These are phyloP conservation scores for Globisporangium parvum DNA, from an alignment of 352 stramenopile genomes.

Conservation along the genomic window DNA sequence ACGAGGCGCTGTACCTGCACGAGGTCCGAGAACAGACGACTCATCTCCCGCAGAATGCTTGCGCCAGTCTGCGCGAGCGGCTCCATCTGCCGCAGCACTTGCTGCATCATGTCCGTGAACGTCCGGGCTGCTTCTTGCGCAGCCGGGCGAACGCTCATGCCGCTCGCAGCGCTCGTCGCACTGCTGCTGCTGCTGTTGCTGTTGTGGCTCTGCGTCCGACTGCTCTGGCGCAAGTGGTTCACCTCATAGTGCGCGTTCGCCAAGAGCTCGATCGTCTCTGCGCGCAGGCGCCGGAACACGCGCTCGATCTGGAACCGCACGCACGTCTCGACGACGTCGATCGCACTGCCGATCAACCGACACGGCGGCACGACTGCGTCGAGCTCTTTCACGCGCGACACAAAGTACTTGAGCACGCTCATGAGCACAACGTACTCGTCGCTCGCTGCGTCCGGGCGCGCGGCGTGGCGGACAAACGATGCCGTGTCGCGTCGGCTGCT, in stretches of 20 bases:
- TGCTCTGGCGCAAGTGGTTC: constrained; percentile 24
- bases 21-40: constrained; percentile 65
- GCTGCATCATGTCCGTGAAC: constrained; percentile 74
- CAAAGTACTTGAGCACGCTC: constrained; percentile 75
- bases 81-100: constrained; percentile 73
- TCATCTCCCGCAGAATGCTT: constrained; percentile 64
- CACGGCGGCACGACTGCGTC: constrained; percentile 55
- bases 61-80: constrained; percentile 64
- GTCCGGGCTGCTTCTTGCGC: constrained; percentile 45
- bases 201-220: constrained; percentile 21
- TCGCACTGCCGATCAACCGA: constrained; percentile 32
- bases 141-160: constrained; percentile 44
- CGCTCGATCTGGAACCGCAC: constrained; percentile 77
- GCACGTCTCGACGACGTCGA: constrained; percentile 53
- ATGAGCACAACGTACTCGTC: constrained; percentile 80
- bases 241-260: constrained; percentile 44
- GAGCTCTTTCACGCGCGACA: constrained; percentile 52
- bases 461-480: constrained; percentile 17
- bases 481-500: constrained; percentile 13
- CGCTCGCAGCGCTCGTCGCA: constrained; percentile 4
- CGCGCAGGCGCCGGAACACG: constrained; percentile 55
- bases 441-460: constrained; percentile 18
- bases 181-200: background rate
- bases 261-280: constrained; percentile 57
- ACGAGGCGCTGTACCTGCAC: constrained; percentile 40